A percentile compares a stretch with the other conserved stretches of the same genome.
phyloP scores from a whole-genome alignment of 140 eudicot genomes.

The Flaveria floridana region DNA sequence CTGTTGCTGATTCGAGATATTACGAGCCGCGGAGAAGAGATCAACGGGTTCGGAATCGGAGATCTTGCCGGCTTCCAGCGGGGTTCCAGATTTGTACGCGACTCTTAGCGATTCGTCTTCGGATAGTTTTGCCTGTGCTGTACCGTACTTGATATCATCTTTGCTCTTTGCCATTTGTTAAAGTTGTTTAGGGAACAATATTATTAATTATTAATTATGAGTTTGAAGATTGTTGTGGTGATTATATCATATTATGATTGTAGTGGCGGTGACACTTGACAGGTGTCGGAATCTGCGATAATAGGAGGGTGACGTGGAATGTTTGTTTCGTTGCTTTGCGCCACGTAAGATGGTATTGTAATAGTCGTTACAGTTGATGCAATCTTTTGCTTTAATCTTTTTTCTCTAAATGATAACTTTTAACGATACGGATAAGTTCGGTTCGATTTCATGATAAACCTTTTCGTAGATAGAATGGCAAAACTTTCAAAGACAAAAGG shows the following conservation, averaged over 20 bases:
- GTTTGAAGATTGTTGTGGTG: no score
- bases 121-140: slow-evolving; percentile 48
- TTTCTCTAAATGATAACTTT: no score
- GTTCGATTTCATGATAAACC: no score
- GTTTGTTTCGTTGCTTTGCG: background rate
- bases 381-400: no score
- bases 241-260: background rate
- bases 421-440: no score
- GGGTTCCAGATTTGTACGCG: slow-evolving; percentile 49
- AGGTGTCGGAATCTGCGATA: background rate
- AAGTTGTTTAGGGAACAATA: background rate
- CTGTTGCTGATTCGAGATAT: slow-evolving; percentile 28
- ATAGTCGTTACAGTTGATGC: no score
- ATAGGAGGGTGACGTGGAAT: background rate
- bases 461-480: background rate
- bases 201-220: no score
- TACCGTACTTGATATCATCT: slow-evolving; percentile 46
- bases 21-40: slow-evolving; percentile 47
- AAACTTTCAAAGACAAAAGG: no score
- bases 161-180: slow-evolving; percentile 48
- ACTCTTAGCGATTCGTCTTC: slow-evolving; percentile 50
- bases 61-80: slow-evolving; percentile 57
- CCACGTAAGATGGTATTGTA: slow-evolving; percentile 2
- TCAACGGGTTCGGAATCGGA: slow-evolving; percentile 52
- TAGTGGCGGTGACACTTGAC: slow-evolving; percentile 6